These are phyloP conservation scores for Stachybotrys echinatus DNA, from an alignment of 2,329 filamentous ascomycete genomes.

Conservation along the genomic window DNA sequence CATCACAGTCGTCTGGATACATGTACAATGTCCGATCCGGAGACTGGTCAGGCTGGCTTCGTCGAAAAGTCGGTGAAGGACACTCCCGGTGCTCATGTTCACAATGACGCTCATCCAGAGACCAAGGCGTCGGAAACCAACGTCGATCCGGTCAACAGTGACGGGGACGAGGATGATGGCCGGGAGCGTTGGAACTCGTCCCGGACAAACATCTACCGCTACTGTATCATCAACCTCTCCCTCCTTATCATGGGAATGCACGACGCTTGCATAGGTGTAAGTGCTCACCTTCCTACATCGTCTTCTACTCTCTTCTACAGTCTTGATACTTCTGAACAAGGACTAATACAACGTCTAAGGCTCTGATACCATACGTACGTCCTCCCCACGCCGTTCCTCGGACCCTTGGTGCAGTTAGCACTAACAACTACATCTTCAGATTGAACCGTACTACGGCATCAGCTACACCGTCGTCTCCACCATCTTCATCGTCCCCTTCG, in stretches of 20 bases:
- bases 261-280: conserved; percentile 54
- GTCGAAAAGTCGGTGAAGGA: background rate
- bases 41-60: background rate
- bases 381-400: background rate
- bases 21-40: background rate
- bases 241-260: conserved; percentile 65
- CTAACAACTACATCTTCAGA: conserved; percentile 8
- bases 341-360: conserved; percentile 20
- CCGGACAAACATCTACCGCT: conserved; percentile 51
- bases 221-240: conserved; percentile 52
- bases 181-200: conserved; percentile 54
- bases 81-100: background rate
- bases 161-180: conserved; percentile 29
- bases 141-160: too few relatives aligned
- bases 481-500: conserved; percentile 61
- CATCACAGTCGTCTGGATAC: background rate
- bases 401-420: background rate
- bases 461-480: conserved; percentile 60
- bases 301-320: too few relatives aligned
- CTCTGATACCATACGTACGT: conserved; percentile 42
- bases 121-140: background rate
- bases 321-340: too few relatives aligned
- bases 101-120: background rate
- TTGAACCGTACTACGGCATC: conserved; percentile 50
- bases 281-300: too few relatives aligned